Conservation (phyloP, 371 early-diverging fungal species). For the Sporodiniella umbellata region DNA sequence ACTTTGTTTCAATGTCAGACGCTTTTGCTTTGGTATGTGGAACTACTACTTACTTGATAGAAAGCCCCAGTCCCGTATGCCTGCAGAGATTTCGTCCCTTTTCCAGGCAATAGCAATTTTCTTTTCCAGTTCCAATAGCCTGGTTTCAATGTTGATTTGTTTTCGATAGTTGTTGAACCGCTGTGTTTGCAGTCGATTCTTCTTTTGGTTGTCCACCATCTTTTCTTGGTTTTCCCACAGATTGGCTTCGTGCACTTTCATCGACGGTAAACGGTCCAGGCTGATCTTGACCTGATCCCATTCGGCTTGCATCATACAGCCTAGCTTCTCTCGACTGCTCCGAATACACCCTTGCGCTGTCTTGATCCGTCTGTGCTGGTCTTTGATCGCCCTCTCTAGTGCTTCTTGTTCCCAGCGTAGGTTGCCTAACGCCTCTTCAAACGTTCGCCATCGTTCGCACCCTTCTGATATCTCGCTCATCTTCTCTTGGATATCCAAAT, state of each 20-base stretch:
- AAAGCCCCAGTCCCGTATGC: slow-evolving; percentile 17
- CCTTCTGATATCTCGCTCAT: too few relatives aligned
- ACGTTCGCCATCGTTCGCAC: too few relatives aligned
- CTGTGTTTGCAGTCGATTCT: neutral
- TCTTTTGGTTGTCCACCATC: slow-evolving; percentile 4
- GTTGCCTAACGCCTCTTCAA: too few relatives aligned
- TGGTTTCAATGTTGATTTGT: slow-evolving; percentile 11
- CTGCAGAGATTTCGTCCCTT: slow-evolving; percentile 18
- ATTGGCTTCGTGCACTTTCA: slow-evolving; percentile 4
- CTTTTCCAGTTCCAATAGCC: slow-evolving; percentile 11
- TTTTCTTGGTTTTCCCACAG: slow-evolving; percentile 3
- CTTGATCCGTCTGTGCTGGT: too few relatives aligned
- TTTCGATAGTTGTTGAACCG: slow-evolving; percentile 14
- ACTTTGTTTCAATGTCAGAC: neutral
- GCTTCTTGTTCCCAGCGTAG: too few relatives aligned
- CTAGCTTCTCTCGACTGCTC: too few relatives aligned
- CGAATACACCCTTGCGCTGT: too few relatives aligned
- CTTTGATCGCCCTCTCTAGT: too few relatives aligned
- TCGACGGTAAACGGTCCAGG: slow-evolving; percentile 5
- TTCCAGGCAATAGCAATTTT: slow-evolving; percentile 13
- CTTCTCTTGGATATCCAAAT: too few relatives aligned
- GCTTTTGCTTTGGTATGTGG: too few relatives aligned
- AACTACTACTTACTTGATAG: slow-evolving; percentile 9
- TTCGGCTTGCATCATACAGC: too few relatives aligned
- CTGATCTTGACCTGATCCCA: too few relatives aligned